These are phyloP conservation scores for Olyra latifolia DNA, from an alignment of 176 grass and related monocot species.

Conservation along the genomic window DNA sequence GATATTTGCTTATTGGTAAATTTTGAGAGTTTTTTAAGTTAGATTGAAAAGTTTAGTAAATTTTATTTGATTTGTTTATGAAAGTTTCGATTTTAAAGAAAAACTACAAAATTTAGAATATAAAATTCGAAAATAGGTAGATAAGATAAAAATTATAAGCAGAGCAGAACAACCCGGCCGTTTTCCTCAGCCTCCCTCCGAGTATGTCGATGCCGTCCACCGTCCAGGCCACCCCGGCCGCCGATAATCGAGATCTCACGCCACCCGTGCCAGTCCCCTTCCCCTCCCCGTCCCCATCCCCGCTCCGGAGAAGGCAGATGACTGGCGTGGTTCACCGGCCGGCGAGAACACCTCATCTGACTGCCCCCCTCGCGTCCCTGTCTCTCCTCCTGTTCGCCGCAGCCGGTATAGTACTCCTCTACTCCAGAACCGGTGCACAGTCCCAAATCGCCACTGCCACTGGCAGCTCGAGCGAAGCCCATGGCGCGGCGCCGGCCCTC, in stretches of 20 bases:
- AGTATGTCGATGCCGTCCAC: too few relatives aligned
- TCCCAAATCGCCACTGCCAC: neutral
- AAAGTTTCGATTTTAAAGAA: too few relatives aligned
- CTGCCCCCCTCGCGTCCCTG: slow-evolving; percentile 7
- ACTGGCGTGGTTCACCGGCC: neutral
- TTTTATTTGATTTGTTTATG: too few relatives aligned
- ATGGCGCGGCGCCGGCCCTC: neutral
- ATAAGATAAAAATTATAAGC: too few relatives aligned
- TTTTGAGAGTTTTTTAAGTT: too few relatives aligned
- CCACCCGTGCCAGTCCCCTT: slow-evolving; percentile 17
- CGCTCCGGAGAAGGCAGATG: slow-evolving; percentile 36
- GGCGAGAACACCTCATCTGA: neutral
- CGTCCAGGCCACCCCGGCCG: neutral
- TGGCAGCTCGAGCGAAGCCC: neutral
- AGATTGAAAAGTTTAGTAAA: too few relatives aligned
- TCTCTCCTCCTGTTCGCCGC: slow-evolving; percentile 12
- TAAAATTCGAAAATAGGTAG: too few relatives aligned
- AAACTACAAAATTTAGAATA: too few relatives aligned
- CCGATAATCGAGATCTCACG: slow-evolving; percentile 25
- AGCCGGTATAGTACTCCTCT: slow-evolving; percentile 26
- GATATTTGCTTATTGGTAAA: too few relatives aligned
- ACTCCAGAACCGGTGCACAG: slow-evolving; percentile 16
- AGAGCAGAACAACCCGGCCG: too few relatives aligned
- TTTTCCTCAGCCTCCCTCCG: too few relatives aligned
- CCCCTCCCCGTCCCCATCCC: neutral